A percentile compares a stretch with the other conserved stretches of the same genome.
phyloP scores from a whole-genome alignment of 306 rosid species.

The Lathyrus sativus region DNA sequence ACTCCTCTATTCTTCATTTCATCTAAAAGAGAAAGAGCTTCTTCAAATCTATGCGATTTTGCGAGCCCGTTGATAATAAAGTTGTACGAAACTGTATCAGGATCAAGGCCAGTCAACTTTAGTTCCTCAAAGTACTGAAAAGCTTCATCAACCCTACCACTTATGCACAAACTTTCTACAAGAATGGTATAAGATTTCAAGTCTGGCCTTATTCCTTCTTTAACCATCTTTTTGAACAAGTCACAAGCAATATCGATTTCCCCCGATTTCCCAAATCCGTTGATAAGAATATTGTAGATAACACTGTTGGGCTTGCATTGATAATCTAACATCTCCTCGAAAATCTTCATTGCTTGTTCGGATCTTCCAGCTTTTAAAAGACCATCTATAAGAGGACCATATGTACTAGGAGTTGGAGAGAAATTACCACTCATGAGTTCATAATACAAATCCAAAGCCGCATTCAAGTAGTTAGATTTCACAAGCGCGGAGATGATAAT shows the following conservation, averaged over 20 bases:
- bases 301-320: conserved; percentile 82
- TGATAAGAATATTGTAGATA: conserved; percentile 79
- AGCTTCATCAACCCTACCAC: conserved; percentile 82
- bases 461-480: conserved; percentile 54
- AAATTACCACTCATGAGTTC: conserved; percentile 79
- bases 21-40: conserved; percentile 66
- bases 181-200: conserved; percentile 83
- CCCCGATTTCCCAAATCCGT: conserved; percentile 87
- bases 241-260: conserved; percentile 62
- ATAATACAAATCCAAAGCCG: conserved; percentile 75
- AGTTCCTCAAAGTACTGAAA: conserved; percentile 73
- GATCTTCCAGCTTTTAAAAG: conserved; percentile 74
- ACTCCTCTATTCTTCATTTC: conserved; percentile 78
- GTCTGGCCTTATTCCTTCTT: conserved; percentile 88
- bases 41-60: conserved; percentile 63
- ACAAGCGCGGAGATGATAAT: conserved; percentile 77
- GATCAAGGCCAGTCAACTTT: conserved; percentile 75
- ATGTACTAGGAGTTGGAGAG: conserved; percentile 89
- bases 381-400: conserved; percentile 87
- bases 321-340: conserved; percentile 78
- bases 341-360: conserved; percentile 78
- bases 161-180: conserved; percentile 71
- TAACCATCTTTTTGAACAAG: conserved; percentile 74
- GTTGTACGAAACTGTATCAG: conserved; percentile 71
- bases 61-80: conserved; percentile 84